phyloP scores from a whole-genome alignment of 2,329 filamentous ascomycete species.

The Fusarium nygamai region DNA sequence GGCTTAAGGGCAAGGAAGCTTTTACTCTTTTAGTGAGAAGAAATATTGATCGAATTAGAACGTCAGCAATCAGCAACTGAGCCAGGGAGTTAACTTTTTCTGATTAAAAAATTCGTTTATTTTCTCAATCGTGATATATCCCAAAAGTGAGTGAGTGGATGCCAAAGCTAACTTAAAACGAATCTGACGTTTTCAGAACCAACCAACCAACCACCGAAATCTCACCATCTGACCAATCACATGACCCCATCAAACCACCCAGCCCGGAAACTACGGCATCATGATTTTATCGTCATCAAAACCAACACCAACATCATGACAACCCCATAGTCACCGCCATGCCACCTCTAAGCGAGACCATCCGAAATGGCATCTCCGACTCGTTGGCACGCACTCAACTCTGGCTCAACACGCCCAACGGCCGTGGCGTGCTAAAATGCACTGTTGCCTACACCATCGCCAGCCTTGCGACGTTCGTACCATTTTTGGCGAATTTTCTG shows the following conservation, averaged over 20 bases:
- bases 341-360: slow-evolving; percentile 15
- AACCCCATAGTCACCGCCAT: neutral
- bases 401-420: slow-evolving; percentile 72
- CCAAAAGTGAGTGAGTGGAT: neutral
- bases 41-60: neutral
- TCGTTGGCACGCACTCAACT: slow-evolving; percentile 63
- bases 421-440: slow-evolving; percentile 87
- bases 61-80: too few relatives aligned
- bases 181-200: neutral
- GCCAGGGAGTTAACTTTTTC: too few relatives aligned
- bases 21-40: neutral
- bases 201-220: neutral
- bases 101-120: too few relatives aligned
- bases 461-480: slow-evolving; percentile 85
- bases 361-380: slow-evolving; percentile 44
- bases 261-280: slow-evolving; percentile 6
- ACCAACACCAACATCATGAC: slow-evolving; percentile 18
- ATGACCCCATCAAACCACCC: neutral
- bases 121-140: neutral
- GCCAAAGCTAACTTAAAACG: neutral
- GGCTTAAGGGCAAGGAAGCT: slow-evolving; percentile 7
- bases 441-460: slow-evolving; percentile 89
- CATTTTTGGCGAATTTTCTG: slow-evolving; percentile 75
- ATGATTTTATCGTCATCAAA: neutral
- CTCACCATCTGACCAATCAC: slow-evolving; percentile 16